Evolutionary conservation across 495 filamentous ascomycete genomes (phyloP), one percentile per base, ranked within the genome.

Genomic region (Aspergillus sparsus): DNA sequence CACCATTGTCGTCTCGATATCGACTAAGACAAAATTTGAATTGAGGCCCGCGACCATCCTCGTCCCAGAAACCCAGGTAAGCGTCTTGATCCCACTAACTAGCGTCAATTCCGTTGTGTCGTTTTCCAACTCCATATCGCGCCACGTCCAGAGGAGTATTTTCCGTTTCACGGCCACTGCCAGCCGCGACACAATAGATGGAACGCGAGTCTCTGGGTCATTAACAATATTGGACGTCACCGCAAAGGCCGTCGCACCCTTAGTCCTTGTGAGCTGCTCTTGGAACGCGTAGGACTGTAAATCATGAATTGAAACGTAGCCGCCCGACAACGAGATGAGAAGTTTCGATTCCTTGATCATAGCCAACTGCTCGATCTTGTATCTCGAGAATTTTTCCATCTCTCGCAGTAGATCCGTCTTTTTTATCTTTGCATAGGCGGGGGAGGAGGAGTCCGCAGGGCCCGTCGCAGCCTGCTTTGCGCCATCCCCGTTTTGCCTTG

Each of bases 141-240:
- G 86, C 94, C 94, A 99, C 49, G 89, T 86, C 91, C 95, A 98
- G 60, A 97, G 74, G 58, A 98, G 63, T 53, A 98, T 80, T 64
- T 89, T 90, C 68, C 94, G 81, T 80, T 97, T 98, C 9, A 96
- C 89, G 0, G 91, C 92, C 1, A 98, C 93, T 9, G 91, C 93
- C 35, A 99, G 76, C 36, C 92, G 80, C 8, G 90, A 95, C 51
- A 97, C 90, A 53, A 98, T 96, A 57, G 90, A 88, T 0, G 90
- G 91, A 42, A 98, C 91, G 18, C 89, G 89, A 0, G 91, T 97
- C 31, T 83, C 83, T 7, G 85, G 76, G 74, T 99, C 94, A 74
- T 92, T 90, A 55, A 94, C 88, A 34, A 97, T 91, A 74, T 98
- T 96, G 50, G 90, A 95, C 3, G 92, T 97, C 49, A 96, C 90